Base-by-base conservation (phyloP, 805 yeast genomes). In the Saturnispora mendoncae region DNA sequence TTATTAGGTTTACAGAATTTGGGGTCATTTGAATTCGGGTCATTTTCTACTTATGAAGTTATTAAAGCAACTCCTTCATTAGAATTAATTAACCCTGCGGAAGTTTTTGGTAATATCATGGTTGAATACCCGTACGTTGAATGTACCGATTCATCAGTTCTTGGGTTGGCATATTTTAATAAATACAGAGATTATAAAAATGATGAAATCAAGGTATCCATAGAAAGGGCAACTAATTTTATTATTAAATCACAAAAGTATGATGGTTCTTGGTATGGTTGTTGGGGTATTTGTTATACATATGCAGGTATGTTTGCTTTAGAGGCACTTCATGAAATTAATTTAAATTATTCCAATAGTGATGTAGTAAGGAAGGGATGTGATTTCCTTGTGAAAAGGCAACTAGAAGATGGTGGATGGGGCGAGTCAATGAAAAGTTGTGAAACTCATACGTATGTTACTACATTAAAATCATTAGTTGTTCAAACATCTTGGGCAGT, bases 261-360 rank as follows among this genome's bases (percentile, higher is more conserved):
- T 0, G 95, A 92, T 60, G 99, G 99, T 0, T 79, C 94, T 12
- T 92, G 97, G 97, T 94, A 88, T 58, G 99, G 99, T 1, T 78
- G 86, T 31, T 92, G 99, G 99, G 99, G 98, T 28, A 80, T 92
- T 4, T 92, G 99, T 57, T 87, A 71, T 57, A 84, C 96, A 0
- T 92, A 92, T 60, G 97, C 97, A 0, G 84, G 87, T 2, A 92
- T 92, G 98, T 92, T 92, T 72, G 99, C 99, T 0, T 61, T 92
- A 23, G 99, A 92, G 52, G 97, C 97, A 0, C 68, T 92, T 37
- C 67, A 76, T 21, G 74, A 90, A 4, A 80, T 81, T 21, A 84
- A 79, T 1, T 71, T 71, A 43, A 64, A 54, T 2, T 90, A 87
- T 57, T 54, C 54, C 1, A 85, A 80, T 52, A 75, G 81, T 30